Evolutionary conservation across 1,139 yeast genomes (phyloP), one percentile per base, ranked within the genome.

Genomic region (Saccharomycopsis crataegensis): DNA sequence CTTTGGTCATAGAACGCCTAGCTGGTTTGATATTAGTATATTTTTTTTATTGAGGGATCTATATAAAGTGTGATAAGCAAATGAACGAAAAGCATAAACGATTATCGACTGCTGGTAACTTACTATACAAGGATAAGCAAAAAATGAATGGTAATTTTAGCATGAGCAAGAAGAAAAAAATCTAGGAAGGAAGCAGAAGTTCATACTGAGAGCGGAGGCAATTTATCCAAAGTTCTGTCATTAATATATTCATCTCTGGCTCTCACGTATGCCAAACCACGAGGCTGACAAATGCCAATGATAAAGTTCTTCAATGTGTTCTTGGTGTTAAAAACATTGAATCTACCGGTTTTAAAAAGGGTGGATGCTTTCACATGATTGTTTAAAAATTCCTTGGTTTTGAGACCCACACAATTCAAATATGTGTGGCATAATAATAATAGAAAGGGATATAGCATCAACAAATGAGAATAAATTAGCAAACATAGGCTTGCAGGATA

Each of bases 301-400:
- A 68, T 66, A 57, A 79, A 64, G 61, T 83, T 83, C 38, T 60
- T 60, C 32, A 65, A 52, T 0, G 70, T 57, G n/a, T 68, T 66
- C 1, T 66, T 64, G 0, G 73, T 67, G 51, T 76, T 73, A 64
- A 68, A 82, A 1, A 78, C 76, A 60, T 77, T 77, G 14, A 40
- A 17, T 11, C 28, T 8, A 4, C 17, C 22, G 16, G 11, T 37
- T 3, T 14, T n/a, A n/a, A n/a, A 47, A 37, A 47, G 9, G 9
- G 43, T 14, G 4, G 11, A 8, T 8, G 16, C 22, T n/a, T 9
- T n/a, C 22, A 8, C n/a, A n/a, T 17, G 53, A 1, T 60, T 53
- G 51, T 73, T 75, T 51, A 85, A 67, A 60, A 76, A 84, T 59
- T 85, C 93, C 59, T 90, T 71, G 5, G 95, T 86, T 16, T 91